phyloP scores from a whole-genome alignment of 805 yeast genomes.

The Hanseniaspora guilliermondii region DNA sequence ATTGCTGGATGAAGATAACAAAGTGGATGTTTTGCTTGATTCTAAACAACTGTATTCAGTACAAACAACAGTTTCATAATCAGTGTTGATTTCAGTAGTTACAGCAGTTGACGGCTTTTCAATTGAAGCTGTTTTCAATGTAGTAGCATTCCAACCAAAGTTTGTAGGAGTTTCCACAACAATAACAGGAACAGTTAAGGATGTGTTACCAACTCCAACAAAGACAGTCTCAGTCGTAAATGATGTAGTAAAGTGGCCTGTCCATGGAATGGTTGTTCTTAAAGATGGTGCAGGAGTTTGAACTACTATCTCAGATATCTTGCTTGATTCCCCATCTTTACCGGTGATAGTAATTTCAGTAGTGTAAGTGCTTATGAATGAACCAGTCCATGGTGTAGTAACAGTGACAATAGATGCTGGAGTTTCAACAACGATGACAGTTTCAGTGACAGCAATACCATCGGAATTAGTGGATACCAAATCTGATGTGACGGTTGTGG shows the following conservation, averaged over 20 bases:
- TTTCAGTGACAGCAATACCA: neutral
- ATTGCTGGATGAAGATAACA: conserved; percentile 14
- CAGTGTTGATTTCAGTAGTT: neutral
- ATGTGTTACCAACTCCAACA: neutral
- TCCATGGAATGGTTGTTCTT: neutral
- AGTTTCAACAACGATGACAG: too few species aligned
- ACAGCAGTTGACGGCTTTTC: neutral
- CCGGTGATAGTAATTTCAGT: neutral
- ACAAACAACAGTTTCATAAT: neutral
- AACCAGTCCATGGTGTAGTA: neutral
- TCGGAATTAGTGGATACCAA: neutral
- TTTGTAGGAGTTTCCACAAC: neutral
- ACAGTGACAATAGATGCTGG: neutral
- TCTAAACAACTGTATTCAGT: conserved; percentile 3
- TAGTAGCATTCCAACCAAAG: neutral
- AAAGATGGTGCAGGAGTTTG: neutral
- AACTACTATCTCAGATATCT: neutral
- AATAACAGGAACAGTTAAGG: neutral
- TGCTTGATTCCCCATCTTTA: neutral
- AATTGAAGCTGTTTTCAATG: neutral
- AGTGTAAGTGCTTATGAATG: neutral
- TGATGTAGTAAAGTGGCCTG: neutral
- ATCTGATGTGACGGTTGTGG: neutral
- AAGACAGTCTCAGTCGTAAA: neutral
- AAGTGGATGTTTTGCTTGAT: conserved; percentile 14